Conservation (phyloP, 129 eudicot species). For the Arctium minus region DNA sequence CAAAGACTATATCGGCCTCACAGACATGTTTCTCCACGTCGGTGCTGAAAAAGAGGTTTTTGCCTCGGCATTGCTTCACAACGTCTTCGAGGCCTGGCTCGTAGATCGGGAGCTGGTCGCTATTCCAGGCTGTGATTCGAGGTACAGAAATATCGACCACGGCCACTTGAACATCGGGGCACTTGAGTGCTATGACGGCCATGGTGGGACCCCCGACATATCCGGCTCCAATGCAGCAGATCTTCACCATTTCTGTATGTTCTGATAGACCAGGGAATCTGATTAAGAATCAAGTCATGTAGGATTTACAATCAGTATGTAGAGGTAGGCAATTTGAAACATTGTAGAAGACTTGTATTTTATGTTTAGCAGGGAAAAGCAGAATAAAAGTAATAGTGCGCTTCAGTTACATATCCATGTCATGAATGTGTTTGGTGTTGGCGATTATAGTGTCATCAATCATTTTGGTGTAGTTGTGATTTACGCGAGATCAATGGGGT, state of each 20-base stretch:
- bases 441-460: not conserved
- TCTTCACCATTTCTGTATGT: conserved; percentile 69
- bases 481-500: not conserved
- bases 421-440: not conserved
- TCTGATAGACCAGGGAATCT: not conserved
- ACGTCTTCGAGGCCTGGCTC: conserved; percentile 91
- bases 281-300: not conserved
- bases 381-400: not conserved
- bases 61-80: conserved; percentile 90
- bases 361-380: not conserved
- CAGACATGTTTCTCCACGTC: conserved; percentile 84
- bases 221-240: conserved; percentile 94
- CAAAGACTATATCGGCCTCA: conserved; percentile 88
- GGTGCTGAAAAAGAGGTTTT: conserved; percentile 86
- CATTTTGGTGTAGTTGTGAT: not conserved
- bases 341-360: not conserved
- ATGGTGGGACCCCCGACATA: conserved; percentile 94
- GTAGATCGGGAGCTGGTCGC: conserved; percentile 81
- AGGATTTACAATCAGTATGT: not conserved
- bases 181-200: conserved; percentile 89
- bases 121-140: conserved; percentile 88
- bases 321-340: not conserved
- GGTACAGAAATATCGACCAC: conserved; percentile 86
- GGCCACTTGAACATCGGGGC: conserved; percentile 69
- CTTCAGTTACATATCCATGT: not conserved